Percentiles rank a stretch among this genome's conserved stretches.
Evolutionary conservation across 768 basidiomycete genomes (phyloP).

Genomic region (Hydnomerulius pinastri): DNA sequence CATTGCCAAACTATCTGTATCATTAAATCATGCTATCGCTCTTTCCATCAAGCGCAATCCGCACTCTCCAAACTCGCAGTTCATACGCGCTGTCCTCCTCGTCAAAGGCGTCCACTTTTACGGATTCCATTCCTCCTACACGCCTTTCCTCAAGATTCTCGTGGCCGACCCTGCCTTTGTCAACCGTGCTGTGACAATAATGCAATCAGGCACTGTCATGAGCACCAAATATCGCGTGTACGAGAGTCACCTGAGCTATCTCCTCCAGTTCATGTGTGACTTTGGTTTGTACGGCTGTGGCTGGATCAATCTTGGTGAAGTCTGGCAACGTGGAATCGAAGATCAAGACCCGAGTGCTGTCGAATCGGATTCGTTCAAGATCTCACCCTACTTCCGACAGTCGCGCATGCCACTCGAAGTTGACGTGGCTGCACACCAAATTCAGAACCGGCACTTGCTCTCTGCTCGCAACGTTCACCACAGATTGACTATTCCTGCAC

Average conservation of each 20-base stretch:
- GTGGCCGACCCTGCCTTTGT: conserved; percentile 70
- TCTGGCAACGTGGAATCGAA: conserved; percentile 55
- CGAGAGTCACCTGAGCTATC: conserved; percentile 88
- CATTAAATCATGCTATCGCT: conserved; percentile 85
- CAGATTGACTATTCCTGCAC: conserved; percentile 59
- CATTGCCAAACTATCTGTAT: conserved; percentile 64
- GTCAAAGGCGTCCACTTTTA: conserved; percentile 97
- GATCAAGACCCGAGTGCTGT: conserved; percentile 16
- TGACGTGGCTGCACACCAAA: conserved; percentile 78
- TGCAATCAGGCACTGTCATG: conserved; percentile 85
- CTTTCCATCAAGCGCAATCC: conserved; percentile 78
- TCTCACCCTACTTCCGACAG: conserved; percentile 65
- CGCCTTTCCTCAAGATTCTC: conserved; percentile 87
- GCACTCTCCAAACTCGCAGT: conserved; percentile 54
- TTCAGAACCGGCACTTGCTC: conserved; percentile 78
- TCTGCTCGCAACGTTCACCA: conserved; percentile 66
- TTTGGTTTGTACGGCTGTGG: conserved; percentile 95
- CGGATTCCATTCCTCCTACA: conserved; percentile 84
- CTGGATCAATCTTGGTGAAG: conserved; percentile 74
- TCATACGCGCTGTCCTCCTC: conserved; percentile 73
- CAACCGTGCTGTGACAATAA: conserved; percentile 69
- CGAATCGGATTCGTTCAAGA: conserved; percentile 34
- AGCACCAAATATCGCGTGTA: conserved; percentile 74
- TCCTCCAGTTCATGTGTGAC: conserved; percentile 92
- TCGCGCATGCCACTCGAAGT: conserved; percentile 78